Base-by-base conservation (phyloP, 2,329 filamentous ascomycete species). In the Biscogniauxia sp. region DNA sequence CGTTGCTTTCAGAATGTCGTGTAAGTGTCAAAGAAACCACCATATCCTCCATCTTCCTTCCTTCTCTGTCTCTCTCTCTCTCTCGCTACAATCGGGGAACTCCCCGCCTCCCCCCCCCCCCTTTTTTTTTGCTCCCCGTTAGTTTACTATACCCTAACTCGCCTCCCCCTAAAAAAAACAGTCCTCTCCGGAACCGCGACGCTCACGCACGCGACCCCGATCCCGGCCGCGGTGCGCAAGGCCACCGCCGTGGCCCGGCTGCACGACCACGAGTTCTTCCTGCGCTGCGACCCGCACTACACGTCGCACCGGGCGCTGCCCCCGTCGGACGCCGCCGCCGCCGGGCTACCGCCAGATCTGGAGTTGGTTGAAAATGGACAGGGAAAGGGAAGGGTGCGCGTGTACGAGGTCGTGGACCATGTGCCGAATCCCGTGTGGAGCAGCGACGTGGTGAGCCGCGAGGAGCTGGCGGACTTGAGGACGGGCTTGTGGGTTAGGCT, bases 401-500 rank as follows among this genome's bases (percentile, higher is more conserved):
- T 76, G 63, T 85, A 80, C 72, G 74, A 76, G 32, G 80, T 85
- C 23, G 76, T 84, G 7, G 81, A 84, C 66, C 76, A 81, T 45
- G 74, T 85, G 23, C 82, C 83, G 3, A 81, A 81, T 15, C 82
- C 82, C 2, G 75, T 86, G 26, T 85, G 82, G 82, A 82, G 83
- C 67, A 80, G 77, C 56, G 79, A 80, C 54, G 80, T 85, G 6
- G 76, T 81, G 56, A 84, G 82, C 73, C 79, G 71, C 5, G 83
- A 83, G 68, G 83, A 85, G 72, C 81, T 85, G 62, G 79, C 81
- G 19, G 72, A 83, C 62, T 72, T 81, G 73, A 74, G n/a, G 75
- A 71, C 26, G 84, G 28, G 84, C 19, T 66, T 83, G 6, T 85
- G 84, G 69, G 79, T 83, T 51, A 73, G 82, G 9, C 80, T 85